phyloP scores from a whole-genome alignment of 805 yeast genomes.

The Candida corydali region DNA sequence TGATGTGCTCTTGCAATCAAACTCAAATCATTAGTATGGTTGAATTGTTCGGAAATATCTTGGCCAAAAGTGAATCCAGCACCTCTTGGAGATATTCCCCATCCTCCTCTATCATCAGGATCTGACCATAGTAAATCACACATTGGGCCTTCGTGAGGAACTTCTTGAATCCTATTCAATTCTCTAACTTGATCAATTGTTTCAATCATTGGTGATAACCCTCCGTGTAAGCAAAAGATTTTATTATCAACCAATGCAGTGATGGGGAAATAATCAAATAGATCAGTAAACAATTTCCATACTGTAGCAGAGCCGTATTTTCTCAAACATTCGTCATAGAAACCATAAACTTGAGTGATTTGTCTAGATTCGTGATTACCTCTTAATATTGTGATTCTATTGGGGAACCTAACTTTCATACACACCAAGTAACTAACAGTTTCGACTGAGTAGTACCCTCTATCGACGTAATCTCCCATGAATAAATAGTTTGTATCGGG shows the following conservation, averaged over 20 bases:
- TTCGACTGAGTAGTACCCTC: slow-evolving; percentile 88
- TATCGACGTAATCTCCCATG: slow-evolving; percentile 76
- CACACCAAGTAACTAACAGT: slow-evolving; percentile 86
- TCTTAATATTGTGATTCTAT: slow-evolving; percentile 84
- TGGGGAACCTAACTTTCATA: slow-evolving; percentile 88
- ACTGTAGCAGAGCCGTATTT: slow-evolving; percentile 91
- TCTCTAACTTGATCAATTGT: slow-evolving; percentile 90
- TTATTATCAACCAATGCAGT: slow-evolving; percentile 90
- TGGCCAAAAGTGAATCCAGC: slow-evolving; percentile 98
- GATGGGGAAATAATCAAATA: slow-evolving; percentile 89
- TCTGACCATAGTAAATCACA: slow-evolving; percentile 96
- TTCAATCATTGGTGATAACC: slow-evolving; percentile 91
- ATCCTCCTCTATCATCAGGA: slow-evolving; percentile 96
- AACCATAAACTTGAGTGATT: slow-evolving; percentile 94
- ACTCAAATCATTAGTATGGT: slow-evolving; percentile 81
- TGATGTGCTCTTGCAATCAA: slow-evolving; percentile 94
- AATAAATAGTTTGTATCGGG: slow-evolving; percentile 47
- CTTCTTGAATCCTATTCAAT: slow-evolving; percentile 88
- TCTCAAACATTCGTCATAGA: slow-evolving; percentile 91
- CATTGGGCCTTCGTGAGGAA: slow-evolving; percentile 98
- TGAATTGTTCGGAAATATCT: slow-evolving; percentile 90
- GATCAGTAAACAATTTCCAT: slow-evolving; percentile 88
- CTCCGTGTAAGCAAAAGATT: slow-evolving; percentile 91
- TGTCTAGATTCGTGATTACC: slow-evolving; percentile 96
- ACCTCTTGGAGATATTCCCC: slow-evolving; percentile 98